Base-by-base conservation (phyloP, 139 green algal genomes). In the Dunaliella sp. region DNA sequence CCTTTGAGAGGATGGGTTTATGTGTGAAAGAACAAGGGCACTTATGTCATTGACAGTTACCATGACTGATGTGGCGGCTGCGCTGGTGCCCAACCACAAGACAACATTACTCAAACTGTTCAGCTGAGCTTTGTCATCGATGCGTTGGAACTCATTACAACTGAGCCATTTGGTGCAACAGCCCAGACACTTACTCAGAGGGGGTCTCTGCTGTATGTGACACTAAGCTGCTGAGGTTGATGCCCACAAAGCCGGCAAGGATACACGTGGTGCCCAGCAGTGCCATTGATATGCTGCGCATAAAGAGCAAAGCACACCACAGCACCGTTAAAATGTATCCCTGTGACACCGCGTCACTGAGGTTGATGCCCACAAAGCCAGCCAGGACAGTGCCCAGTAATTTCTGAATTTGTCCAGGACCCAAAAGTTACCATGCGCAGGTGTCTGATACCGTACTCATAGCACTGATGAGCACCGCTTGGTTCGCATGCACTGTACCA, bases 201-300 rank as follows among this genome's bases (percentile, higher is more conserved):
- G 16, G 48, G 16, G 73, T 22, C 3, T 32, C 73, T 33, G 73
- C 7, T 78, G 73, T 12, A 2, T 21, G 28, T 22, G 12, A 33
- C 73, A 36, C 73, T 28, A 33, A 3, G 28, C 2, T 3, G 31
- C 77, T 87, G 73, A 90, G 1, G 37, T 93, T 93, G 78, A 95
- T 85, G 2, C 84, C 91, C 32, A 98, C 89, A 82, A 98, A 98
- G 26, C 95, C 95, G 1, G n/a, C 73, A 30, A 98, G 88, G 36
- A 98, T 91, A 1, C 93, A 65, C 0, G 57, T 31, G 0, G 91
- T 94, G 33, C 95, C 95, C 0, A 87, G 48, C 0, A 95, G 36
- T 36, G 92, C 97, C 34, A 95, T 89, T 2, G 90, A 38, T 31
- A 86, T 81, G 12, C 89, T 87, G 16, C 72, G 25, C n/a, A n/a